Evolutionary conservation across 129 eudicot species (phyloP).

Genomic region (Helianthus annuus): DNA sequence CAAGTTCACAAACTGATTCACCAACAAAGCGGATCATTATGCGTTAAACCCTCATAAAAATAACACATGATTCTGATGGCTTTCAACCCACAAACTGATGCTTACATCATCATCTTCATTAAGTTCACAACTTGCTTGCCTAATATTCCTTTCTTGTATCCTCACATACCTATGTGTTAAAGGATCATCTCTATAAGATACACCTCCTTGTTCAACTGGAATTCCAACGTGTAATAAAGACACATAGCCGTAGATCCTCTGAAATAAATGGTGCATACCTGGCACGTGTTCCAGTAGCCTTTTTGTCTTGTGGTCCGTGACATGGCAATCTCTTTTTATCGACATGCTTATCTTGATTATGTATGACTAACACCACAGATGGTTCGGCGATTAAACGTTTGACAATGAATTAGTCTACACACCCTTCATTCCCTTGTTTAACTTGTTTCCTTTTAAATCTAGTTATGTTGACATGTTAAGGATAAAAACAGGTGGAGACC

Average conservation of each 20-base stretch:
- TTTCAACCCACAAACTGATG: slow-evolving; percentile 53
- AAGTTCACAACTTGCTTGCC: slow-evolving; percentile 68
- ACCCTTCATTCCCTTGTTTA: no score
- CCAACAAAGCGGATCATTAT: slow-evolving; percentile 63
- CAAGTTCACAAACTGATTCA: no score
- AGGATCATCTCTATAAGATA: slow-evolving; percentile 79
- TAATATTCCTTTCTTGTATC: slow-evolving; percentile 82
- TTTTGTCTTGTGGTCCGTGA: slow-evolving; percentile 91
- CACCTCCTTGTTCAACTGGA: slow-evolving; percentile 94
- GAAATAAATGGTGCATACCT: slow-evolving; percentile 94
- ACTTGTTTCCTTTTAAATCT: no score
- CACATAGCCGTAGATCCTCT: slow-evolving; percentile 86
- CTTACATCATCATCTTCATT: slow-evolving; percentile 86
- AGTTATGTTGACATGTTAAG: no score
- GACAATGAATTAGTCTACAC: no score
- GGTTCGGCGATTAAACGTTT: no score
- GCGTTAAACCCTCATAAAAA: slow-evolving; percentile 77
- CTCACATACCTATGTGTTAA: slow-evolving; percentile 85
- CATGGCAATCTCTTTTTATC: slow-evolving; percentile 78
- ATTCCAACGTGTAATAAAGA: slow-evolving; percentile 83
- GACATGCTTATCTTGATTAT: no score
- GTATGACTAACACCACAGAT: no score
- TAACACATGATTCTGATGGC: slow-evolving; percentile 53
- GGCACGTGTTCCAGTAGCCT: slow-evolving; percentile 86
- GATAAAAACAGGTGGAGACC: no score